These are phyloP conservation scores for Ophiocordyceps camponoti-floridani DNA, from an alignment of 2,329 filamentous ascomycete genomes.

Conservation along the genomic window DNA sequence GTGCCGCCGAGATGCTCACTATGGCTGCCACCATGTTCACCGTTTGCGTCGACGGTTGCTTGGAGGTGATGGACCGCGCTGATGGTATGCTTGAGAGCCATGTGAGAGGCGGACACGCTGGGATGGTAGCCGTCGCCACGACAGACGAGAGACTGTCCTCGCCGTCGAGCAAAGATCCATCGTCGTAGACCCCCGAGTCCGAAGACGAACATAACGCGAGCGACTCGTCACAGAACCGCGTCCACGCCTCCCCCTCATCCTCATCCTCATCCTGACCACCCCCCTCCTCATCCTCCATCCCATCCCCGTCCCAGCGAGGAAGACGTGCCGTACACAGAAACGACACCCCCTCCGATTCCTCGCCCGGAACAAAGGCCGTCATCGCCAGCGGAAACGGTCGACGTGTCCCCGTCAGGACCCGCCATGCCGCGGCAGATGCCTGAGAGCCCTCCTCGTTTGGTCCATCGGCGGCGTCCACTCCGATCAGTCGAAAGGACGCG, in stretches of 20 bases:
- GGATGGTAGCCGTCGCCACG: too few species aligned
- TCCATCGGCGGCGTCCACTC: not conserved
- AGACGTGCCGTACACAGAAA: not conserved
- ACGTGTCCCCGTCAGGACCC: not conserved
- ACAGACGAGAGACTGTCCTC: too few species aligned
- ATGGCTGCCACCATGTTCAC: constrained; percentile 69
- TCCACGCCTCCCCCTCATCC: constrained; percentile 19
- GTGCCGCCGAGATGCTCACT: constrained; percentile 50
- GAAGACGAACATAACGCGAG: constrained; percentile 24
- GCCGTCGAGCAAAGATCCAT: too few species aligned
- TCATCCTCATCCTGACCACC: constrained; percentile 15
- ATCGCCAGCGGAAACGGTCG: not conserved
- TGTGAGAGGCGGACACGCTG: constrained; percentile 7
- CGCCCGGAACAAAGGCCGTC: not conserved
- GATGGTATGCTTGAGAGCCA: constrained; percentile 54
- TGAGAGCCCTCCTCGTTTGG: not conserved
- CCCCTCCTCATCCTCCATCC: too few species aligned
- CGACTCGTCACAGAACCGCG: constrained; percentile 64
- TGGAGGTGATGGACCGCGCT: constrained; percentile 43
- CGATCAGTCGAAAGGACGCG: constrained; percentile 8
- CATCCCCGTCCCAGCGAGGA: too few species aligned
- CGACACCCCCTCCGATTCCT: not conserved
- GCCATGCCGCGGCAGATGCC: not conserved
- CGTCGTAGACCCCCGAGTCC: constrained; percentile 6
- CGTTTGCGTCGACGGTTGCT: constrained; percentile 65